These are phyloP conservation scores for Fusarium sp. DNA, from an alignment of 2,329 filamentous ascomycete species.

Conservation along the genomic window DNA sequence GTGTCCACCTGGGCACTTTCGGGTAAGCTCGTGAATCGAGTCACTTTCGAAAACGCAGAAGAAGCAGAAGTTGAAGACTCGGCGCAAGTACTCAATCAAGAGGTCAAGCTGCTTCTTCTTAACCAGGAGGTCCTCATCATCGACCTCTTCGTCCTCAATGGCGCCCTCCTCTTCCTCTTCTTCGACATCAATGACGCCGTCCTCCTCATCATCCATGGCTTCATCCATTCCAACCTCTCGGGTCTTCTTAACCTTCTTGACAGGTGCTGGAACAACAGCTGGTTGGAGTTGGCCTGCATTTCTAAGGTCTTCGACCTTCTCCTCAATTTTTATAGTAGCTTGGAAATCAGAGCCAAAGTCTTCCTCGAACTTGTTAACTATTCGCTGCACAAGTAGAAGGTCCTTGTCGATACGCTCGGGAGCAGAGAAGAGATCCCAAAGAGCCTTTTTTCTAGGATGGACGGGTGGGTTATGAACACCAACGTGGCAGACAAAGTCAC, in stretches of 20 bases:
- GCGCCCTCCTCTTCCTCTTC: slow-evolving; percentile 80
- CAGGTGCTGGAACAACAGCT: slow-evolving; percentile 61
- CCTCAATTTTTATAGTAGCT: slow-evolving; percentile 83
- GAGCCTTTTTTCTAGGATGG: slow-evolving; percentile 89
- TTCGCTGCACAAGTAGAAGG: slow-evolving; percentile 81
- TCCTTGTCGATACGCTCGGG: slow-evolving; percentile 95
- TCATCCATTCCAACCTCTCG: slow-evolving; percentile 71
- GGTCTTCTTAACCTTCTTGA: slow-evolving; percentile 71
- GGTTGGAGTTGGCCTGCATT: slow-evolving; percentile 82
- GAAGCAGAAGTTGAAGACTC: slow-evolving; percentile 99
- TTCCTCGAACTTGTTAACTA: slow-evolving; percentile 86
- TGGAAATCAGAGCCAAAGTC: slow-evolving; percentile 84
- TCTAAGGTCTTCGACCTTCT: slow-evolving; percentile 84
- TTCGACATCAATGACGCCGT: slow-evolving; percentile 77
- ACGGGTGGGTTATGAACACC: slow-evolving; percentile 92
- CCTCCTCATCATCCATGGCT: slow-evolving; percentile 72
- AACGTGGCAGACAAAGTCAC: slow-evolving; percentile 97
- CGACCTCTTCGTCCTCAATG: slow-evolving; percentile 84
- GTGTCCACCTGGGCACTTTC: slow-evolving; percentile 98
- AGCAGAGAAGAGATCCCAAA: slow-evolving; percentile 96
- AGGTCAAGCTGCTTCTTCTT: slow-evolving; percentile 98
- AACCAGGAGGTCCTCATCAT: slow-evolving; percentile 87
- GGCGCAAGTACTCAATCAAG: slow-evolving; percentile 93
- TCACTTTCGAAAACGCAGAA: slow-evolving; percentile 99
- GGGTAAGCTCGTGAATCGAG: slow-evolving; percentile 92